Percentiles rank a stretch among this genome's conserved stretches.
Evolutionary conservation across 2,329 filamentous ascomycete genomes (phyloP).

Genomic region (Colletotrichum destructivum): DNA sequence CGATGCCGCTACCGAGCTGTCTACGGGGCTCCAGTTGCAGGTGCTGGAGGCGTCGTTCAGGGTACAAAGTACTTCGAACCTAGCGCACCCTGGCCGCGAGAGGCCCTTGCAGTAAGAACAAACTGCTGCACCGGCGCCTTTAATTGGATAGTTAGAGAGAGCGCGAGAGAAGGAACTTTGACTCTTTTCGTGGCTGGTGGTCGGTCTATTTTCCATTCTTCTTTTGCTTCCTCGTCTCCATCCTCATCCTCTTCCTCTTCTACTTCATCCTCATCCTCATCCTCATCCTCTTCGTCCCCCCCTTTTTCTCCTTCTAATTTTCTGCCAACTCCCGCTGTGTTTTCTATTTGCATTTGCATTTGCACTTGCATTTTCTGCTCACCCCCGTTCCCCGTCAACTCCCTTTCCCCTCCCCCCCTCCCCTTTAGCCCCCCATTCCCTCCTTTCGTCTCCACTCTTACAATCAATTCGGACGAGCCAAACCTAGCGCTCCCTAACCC

Average conservation of each 20-base stretch:
- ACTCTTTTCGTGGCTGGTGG: constrained; percentile 10
- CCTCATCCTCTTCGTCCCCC: not conserved
- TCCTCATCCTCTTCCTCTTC: not conserved
- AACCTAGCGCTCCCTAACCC: constrained; percentile 38
- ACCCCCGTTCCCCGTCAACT: constrained; percentile 35
- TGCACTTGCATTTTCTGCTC: constrained; percentile 32
- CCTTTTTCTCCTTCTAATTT: no score
- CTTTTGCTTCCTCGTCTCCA: not conserved
- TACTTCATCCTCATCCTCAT: not conserved
- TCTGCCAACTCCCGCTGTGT: no score
- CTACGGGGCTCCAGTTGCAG: constrained; percentile 2
- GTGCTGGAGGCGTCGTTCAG: constrained; percentile 6
- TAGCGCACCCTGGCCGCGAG: constrained; percentile 32
- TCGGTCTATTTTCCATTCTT: constrained; percentile 10
- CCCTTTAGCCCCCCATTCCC: constrained; percentile 13
- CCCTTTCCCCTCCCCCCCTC: not conserved
- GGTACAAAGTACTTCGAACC: constrained; percentile 11
- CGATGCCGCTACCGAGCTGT: constrained; percentile 11
- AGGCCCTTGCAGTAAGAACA: constrained; percentile 41
- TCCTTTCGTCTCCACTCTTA: constrained; percentile 35
- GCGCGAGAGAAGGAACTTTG: not conserved
- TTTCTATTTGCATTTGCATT: constrained; percentile 9
- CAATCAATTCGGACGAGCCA: constrained; percentile 42
- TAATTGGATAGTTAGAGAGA: constrained; percentile 17
- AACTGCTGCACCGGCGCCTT: constrained; percentile 19